phyloP scores from a whole-genome alignment of 2,329 filamentous ascomycete genomes.

The Apiospora kogelbergensis region DNA sequence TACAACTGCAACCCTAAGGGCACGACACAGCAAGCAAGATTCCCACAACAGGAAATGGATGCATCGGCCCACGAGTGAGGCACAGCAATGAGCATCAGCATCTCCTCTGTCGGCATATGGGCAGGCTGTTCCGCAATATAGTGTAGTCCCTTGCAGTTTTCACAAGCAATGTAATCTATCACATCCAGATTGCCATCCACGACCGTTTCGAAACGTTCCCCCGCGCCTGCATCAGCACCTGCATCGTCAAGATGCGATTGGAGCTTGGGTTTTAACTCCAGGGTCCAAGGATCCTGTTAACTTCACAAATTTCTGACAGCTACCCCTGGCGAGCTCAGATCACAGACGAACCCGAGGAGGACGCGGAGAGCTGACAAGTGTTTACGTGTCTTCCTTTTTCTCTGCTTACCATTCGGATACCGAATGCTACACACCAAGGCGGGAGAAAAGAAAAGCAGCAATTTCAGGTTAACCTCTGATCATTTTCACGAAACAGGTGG shows the following conservation, averaged over 20 bases:
- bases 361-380: neutral
- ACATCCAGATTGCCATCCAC: neutral
- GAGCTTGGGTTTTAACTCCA: neutral
- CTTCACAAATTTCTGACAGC: neutral
- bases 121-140: neutral
- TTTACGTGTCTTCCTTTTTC: neutral
- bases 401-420: neutral
- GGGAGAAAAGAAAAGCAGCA: neutral
- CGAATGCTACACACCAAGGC: neutral
- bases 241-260: neutral
- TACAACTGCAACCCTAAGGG: neutral
- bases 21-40: neutral
- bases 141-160: neutral
- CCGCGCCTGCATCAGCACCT: neutral
- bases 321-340: neutral
- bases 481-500: neutral
- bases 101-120: neutral
- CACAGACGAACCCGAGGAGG: neutral
- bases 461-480: neutral
- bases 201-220: neutral
- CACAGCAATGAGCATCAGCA: neutral
- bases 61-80: neutral
- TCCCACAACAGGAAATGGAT: neutral
- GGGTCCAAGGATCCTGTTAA: neutral
- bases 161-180: neutral